These are phyloP conservation scores for Globisporangium carolinianum DNA, from an alignment of 352 stramenopile species.

Conservation along the genomic window DNA sequence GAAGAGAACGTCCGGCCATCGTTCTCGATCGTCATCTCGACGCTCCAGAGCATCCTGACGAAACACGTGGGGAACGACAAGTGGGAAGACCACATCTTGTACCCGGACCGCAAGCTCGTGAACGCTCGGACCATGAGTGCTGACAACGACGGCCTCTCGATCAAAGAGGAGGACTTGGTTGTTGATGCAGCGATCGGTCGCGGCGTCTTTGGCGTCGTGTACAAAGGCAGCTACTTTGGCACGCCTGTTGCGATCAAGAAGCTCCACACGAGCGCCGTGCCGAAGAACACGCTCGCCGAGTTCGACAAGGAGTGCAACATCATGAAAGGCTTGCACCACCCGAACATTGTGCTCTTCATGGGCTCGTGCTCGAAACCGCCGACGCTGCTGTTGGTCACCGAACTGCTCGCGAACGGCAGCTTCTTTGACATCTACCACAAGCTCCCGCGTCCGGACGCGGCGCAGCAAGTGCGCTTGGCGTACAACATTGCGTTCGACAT, in stretches of 20 bases:
- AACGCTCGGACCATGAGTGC: slow-evolving; percentile 31
- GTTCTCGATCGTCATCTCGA: slow-evolving; percentile 80
- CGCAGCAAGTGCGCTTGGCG: slow-evolving; percentile 54
- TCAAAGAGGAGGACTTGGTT: slow-evolving; percentile 71
- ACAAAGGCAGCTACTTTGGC: slow-evolving; percentile 81
- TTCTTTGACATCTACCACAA: slow-evolving; percentile 89
- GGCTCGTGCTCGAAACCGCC: slow-evolving; percentile 95
- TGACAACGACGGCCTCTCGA: slow-evolving; percentile 66
- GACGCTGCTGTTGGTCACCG: slow-evolving; percentile 94
- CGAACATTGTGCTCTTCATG: slow-evolving; percentile 98
- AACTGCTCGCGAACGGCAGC: slow-evolving; percentile 83
- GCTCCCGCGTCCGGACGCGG: slow-evolving; percentile 38
- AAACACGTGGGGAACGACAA: slow-evolving; percentile 70
- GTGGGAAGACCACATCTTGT: slow-evolving; percentile 83
- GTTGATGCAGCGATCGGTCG: slow-evolving; percentile 65
- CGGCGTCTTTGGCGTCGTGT: slow-evolving; percentile 77
- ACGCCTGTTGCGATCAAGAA: slow-evolving; percentile 83
- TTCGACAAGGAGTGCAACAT: slow-evolving; percentile 84
- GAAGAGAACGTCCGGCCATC: slow-evolving; percentile 63
- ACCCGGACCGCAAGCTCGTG: slow-evolving; percentile 68
- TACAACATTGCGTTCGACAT: slow-evolving; percentile 86
- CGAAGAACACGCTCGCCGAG: slow-evolving; percentile 75
- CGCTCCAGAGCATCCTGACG: slow-evolving; percentile 55
- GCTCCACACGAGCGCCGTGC: slow-evolving; percentile 65
- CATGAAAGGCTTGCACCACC: slow-evolving; percentile 91